Evolutionary conservation across 352 stramenopile species (phyloP).

Genomic region (Salisapilia sapeloensis): DNA sequence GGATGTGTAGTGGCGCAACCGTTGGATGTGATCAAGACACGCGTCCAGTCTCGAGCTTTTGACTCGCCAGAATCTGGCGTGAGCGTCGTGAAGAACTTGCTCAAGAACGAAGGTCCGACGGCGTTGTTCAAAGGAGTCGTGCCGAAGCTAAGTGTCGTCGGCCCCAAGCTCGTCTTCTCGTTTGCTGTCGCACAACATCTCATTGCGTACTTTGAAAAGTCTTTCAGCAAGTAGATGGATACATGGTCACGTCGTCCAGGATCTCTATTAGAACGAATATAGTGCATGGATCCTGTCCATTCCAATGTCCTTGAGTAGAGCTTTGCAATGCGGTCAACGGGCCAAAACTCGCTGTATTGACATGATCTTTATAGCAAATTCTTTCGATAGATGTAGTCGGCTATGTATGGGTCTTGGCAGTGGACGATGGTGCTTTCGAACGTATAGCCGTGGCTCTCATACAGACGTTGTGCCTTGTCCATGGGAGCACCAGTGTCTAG

Average conservation of each 20-base stretch:
- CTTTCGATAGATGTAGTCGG: too few species aligned
- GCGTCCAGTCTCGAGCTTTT: slow-evolving; percentile 88
- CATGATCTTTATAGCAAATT: too few species aligned
- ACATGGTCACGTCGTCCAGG: background rate
- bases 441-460: slow-evolving; percentile 9
- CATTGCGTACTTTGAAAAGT: slow-evolving; percentile 89
- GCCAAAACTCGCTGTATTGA: too few species aligned
- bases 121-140: slow-evolving; percentile 92
- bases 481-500: slow-evolving; percentile 14
- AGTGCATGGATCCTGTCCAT: too few species aligned
- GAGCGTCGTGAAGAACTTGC: slow-evolving; percentile 83
- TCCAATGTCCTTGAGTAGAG: too few species aligned
- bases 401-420: slow-evolving; percentile 9
- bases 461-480: slow-evolving; percentile 10
- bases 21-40: slow-evolving; percentile 92
- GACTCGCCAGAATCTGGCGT: slow-evolving; percentile 86
- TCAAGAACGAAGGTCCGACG: slow-evolving; percentile 82
- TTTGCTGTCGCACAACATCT: slow-evolving; percentile 91
- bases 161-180: slow-evolving; percentile 93
- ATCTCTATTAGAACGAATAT: background rate
- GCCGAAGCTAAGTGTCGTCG: slow-evolving; percentile 90
- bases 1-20: slow-evolving; percentile 69
- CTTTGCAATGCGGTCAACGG: too few species aligned
- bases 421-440: slow-evolving; percentile 5
- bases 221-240: slow-evolving; percentile 21